Evolutionary conservation across 768 basidiomycete genomes (phyloP).

Genomic region (Pleurotus eryngii): DNA sequence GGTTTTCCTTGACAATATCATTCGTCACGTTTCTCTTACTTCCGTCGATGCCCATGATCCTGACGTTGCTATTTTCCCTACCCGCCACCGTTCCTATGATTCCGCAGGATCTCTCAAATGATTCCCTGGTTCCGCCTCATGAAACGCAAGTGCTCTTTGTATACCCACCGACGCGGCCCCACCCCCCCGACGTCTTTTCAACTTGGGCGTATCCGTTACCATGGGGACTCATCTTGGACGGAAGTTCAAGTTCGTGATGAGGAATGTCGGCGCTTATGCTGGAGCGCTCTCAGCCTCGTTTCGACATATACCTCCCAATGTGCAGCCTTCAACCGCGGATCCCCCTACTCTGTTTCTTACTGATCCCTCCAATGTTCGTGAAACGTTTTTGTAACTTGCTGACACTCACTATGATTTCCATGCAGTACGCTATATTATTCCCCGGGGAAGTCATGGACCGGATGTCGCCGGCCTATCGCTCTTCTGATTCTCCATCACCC

Average conservation of each 20-base stretch:
- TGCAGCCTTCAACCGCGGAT: conserved; percentile 58
- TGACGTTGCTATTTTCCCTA: conserved; percentile 48
- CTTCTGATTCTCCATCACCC: conserved; percentile 48
- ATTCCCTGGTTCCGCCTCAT: not conserved
- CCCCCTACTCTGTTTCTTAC: conserved; percentile 55
- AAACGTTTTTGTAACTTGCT: too few relatives aligned
- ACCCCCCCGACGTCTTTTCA: conserved; percentile 31
- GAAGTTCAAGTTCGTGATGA: conserved; percentile 57
- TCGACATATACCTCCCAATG: conserved; percentile 68
- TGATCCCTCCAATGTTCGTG: conserved; percentile 64
- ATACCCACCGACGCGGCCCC: conserved; percentile 32
- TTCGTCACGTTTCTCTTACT: conserved; percentile 53
- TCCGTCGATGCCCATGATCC: conserved; percentile 55
- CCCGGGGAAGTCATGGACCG: conserved; percentile 70
- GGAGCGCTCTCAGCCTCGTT: conserved; percentile 69
- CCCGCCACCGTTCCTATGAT: conserved; percentile 46
- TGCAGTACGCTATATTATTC: conserved; percentile 63
- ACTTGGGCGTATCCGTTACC: conserved; percentile 50
- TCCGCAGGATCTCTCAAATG: conserved; percentile 18
- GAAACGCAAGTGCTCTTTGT: conserved; percentile 41
- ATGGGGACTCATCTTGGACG: conserved; percentile 65
- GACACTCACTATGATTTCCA: conserved; percentile 3
- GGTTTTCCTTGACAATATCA: conserved; percentile 59
- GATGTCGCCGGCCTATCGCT: conserved; percentile 33
- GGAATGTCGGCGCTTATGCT: conserved; percentile 72